Evolutionary conservation across 1,139 yeast genomes (phyloP).

Genomic region (Blastobotrys capitulatus): DNA sequence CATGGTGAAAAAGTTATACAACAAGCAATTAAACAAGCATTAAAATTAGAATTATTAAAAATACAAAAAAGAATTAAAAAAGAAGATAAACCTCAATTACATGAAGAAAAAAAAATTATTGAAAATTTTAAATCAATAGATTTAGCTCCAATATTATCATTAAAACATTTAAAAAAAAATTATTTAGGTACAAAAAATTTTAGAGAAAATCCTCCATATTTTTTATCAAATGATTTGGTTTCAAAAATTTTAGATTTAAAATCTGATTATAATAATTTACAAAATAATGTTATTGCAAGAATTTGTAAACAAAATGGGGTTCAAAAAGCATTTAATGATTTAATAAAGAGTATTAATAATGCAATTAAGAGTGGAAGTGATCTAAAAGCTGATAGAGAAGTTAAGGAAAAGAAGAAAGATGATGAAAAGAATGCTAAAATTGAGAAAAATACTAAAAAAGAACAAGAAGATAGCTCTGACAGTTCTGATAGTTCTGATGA

Average conservation of each 20-base stretch:
- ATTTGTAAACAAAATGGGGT: slow-evolving; percentile 54
- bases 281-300: slow-evolving; percentile 41
- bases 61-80: slow-evolving; percentile 28
- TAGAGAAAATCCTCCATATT: slow-evolving; percentile 18
- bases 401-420: no score
- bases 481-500: no score
- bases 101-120: slow-evolving; percentile 26
- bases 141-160: slow-evolving; percentile 23
- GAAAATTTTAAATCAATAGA: slow-evolving; percentile 21
- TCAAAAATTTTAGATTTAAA: slow-evolving; percentile 7
- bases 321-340: slow-evolving; percentile 42
- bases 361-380: slow-evolving; percentile 38
- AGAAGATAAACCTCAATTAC: slow-evolving; percentile 18
- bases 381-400: slow-evolving; percentile 15
- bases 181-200: slow-evolving; percentile 17
- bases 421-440: slow-evolving; percentile 16
- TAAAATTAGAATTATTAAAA: slow-evolving; percentile 31
- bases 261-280: slow-evolving; percentile 2
- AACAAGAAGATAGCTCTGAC: slow-evolving; percentile 14
- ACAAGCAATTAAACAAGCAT: slow-evolving; percentile 30
- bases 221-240: slow-evolving; percentile 13
- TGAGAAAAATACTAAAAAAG: neutral
- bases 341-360: slow-evolving; percentile 54
- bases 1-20: slow-evolving; percentile 27
- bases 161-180: slow-evolving; percentile 23